Evolutionary conservation across 257 asterid genomes (phyloP), one percentile per base, ranked within the genome.

Genomic region (Echium plantagineum): DNA sequence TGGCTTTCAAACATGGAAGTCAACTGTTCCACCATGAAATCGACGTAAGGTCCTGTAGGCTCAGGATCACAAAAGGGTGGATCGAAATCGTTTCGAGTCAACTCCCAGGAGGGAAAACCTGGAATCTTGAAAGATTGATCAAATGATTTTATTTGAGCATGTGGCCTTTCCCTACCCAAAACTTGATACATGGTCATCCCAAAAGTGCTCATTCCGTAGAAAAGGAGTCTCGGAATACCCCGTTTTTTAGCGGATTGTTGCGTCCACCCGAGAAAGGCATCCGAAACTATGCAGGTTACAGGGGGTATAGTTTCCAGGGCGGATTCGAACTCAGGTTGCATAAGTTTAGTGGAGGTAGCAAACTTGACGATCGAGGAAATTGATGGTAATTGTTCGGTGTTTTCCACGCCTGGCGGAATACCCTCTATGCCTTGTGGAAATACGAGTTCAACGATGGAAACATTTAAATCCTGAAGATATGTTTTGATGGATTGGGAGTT

Each of bases 371-470:
- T 77, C 20, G 20, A 59, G 0, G 75, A 57, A 63, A 72, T 71
- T 38, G 83, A 78, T 6, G 86, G 83, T n/a, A 86, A 67, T 1
- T 73, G 58, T 18, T 89, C 80, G 0, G 95, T 84, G 80, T 70
- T 89, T 63, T 89, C 94, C 0, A 86, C 80, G 0, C 87, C 87
- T 0, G 74, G 75, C 6, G 97, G 94, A 58, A 89, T 66, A 28
- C 73, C 87, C 0, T 64, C 63, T n/a, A 71, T 65, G 64, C 65
- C 64, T 16, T 72, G 71, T 0, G 95, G 94, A 72, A 89, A 89
- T 0, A 86, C 84, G 70, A 89, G 76, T 15, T 77, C 89, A 52
- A 82, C 12, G 0, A 89, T 12, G 13, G 81, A 54, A 51, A 83
- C 58, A 3, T 38, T 58, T 52, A 21, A 18, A 57, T 70, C 85